Base-by-base conservation (phyloP, 495 filamentous ascomycete species). In the Talaromyces proteolyticus region DNA sequence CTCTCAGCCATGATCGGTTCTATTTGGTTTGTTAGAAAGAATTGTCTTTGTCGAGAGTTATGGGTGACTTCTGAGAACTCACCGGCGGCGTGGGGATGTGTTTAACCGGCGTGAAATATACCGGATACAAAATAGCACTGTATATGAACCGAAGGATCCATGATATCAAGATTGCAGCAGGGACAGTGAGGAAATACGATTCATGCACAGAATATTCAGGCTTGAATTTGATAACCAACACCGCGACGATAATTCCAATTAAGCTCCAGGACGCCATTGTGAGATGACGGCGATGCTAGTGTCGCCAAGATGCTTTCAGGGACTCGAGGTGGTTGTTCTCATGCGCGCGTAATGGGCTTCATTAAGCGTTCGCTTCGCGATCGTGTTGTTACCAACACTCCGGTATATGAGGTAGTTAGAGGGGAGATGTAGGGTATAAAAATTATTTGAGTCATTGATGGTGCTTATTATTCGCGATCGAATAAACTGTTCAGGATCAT, bases 31-130 rank as follows among this genome's bases (percentile, higher is more conserved):
- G 29, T 29, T 29, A 6, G 25, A 5, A 6, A 6, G 25, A 6
- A 6, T 29, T 29, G 6, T 29, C 29, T 34, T 34, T 24, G 26
- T n/a, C n/a, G n/a, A n/a, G n/a, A n/a, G n/a, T n/a, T n/a, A n/a
- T n/a, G n/a, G n/a, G n/a, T n/a, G n/a, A n/a, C n/a, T n/a, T 10
- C 36, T 25, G 42, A 34, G 38, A 26, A 69, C 74, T 65, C 58
- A 79, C 81, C 10, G 56, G 26, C 0, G 87, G 85, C 14, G 72
- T 66, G 0, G 86, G 87, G 5, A 93, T 68, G 40, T 82, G 65
- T 14, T 76, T 77, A 11, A 88, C 50, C 0, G 92, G 89, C 4
- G 82, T 89, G 56, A 95, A 79, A 53, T 81, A 75, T 25, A 75
- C 70, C 6, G 91, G 92, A 53, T 87, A 95, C 26, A 92, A 53